Base-by-base conservation (phyloP, 2,329 filamentous ascomycete species). In the Claviceps sp. region DNA sequence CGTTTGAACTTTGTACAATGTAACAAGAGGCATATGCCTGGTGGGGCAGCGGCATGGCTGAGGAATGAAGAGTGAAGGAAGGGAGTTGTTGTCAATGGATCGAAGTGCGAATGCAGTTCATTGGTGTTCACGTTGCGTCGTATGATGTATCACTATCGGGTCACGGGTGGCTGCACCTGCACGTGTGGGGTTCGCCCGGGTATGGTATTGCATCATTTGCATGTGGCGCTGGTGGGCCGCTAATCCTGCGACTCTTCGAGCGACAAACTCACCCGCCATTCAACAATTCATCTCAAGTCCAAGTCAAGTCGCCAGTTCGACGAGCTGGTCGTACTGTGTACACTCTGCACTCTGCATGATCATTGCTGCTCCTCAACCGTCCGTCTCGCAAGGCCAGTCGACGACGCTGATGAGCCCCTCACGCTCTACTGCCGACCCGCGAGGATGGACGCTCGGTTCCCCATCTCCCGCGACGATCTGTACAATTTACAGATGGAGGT, bases 401-500 rank as follows among this genome's bases (percentile, higher is more conserved):
- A 45, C 20, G 13, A 50, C 41, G 30, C 48, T 50, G 41, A 50
- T 50, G 48, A 42, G 41, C 18, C 30, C 18, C 41, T 18, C 34
- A 37, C 41, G 40, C 41, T 30, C 43, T 50, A 26, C 20, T n/a
- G 48, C 44, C 22, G 42, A 20, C 38, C 37, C 24, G 34, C 41
- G 48, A 78, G 76, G 58, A 85, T 85, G 81, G 81, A 85, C 77
- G 69, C 76, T 57, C 77, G 79, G 59, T 81, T 80, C 62, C 63
- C 74, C 47, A 70, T 75, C 58, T 73, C 74, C 60, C 77, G 79
- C 63, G 81, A 84, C 72, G 80, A 84, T 68, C 70, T 84, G 62
- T 80, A 82, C 64, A 77, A 73, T 73, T 72, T 85, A 66, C 80
- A 84, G 68, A 83, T 84, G 78, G 81, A 85, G 70, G 70, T 85